Evolutionary conservation across 1,284 basidiomycete species (phyloP), one percentile per base, ranked within the genome.

Genomic region (Cryptococcus depauperatus): DNA sequence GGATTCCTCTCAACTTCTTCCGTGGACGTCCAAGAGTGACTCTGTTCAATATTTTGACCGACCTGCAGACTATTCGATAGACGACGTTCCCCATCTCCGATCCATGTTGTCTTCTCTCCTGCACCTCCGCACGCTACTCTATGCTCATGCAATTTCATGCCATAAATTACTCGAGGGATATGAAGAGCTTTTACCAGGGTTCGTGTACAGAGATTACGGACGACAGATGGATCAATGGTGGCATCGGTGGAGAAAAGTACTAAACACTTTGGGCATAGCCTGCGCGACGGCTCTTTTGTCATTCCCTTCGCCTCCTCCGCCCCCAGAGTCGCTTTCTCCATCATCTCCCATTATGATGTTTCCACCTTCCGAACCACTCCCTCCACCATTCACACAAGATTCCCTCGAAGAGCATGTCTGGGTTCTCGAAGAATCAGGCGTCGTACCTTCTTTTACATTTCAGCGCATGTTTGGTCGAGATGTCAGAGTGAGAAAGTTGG

Each of bases 151-250:
- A 13, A 16, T 19, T 5, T 29, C 26, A 5, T 9, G 27, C 18
- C 38, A 41, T 18, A 28, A 18, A 8, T 13, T 41, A 7, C 23
- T 47, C 3, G 41, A 41, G 2, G 22, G 34, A 9, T 37, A 34
- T 9, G 19, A 14, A 16, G 41, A 47, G n/a, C 13, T 43, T 5
- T 22, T 47, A 7, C 46, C 46, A 29, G 22, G 30, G 21, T 37
- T 35, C 16, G 41, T 47, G 13, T 14, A 23, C 9, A 21, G 19
- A 5, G 41, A 29, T 19, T 32, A 43, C n/a, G 32, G 16, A n/a
- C 30, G 35, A 11, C 23, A 41, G n/a, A 37, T 43, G 18, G 46
- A 47, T 38, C 6, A 28, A 19, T 47, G 35, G 35, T 47, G 46
- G 46, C n/a, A 10, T 6, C 42, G 19, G 19, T 47, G 46, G 46